phyloP scores from a whole-genome alignment of 2,329 filamentous ascomycete genomes.

The Trichophyton rubrum region DNA sequence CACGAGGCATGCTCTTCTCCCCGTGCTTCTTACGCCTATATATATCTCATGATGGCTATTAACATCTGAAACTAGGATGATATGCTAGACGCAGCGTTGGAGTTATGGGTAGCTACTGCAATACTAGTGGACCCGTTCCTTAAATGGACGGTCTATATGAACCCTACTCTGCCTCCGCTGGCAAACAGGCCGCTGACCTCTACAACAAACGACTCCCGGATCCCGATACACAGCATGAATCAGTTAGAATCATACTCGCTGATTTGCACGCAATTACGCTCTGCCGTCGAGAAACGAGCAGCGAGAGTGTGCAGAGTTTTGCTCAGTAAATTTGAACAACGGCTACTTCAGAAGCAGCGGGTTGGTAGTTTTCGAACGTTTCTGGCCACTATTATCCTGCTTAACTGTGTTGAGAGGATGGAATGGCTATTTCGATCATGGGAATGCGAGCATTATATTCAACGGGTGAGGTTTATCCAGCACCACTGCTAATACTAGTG shows the following conservation, averaged over 20 bases:
- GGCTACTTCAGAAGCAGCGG: slow-evolving; percentile 47
- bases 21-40: background rate
- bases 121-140: slow-evolving; percentile 40
- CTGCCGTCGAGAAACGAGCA: slow-evolving; percentile 44
- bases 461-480: slow-evolving; percentile 20
- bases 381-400: slow-evolving; percentile 45
- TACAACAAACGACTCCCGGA: slow-evolving; percentile 28
- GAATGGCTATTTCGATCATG: slow-evolving; percentile 46
- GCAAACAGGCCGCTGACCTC: slow-evolving; percentile 27
- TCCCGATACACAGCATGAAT: slow-evolving; percentile 28
- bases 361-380: slow-evolving; percentile 47
- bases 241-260: slow-evolving; percentile 37
- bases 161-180: slow-evolving; percentile 29
- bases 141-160: slow-evolving; percentile 39
- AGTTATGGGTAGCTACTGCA: slow-evolving; percentile 45
- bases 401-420: slow-evolving; percentile 49
- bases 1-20: slow-evolving; percentile 23
- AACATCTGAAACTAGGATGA: slow-evolving; percentile 25
- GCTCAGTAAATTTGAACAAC: slow-evolving; percentile 48
- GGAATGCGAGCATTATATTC: slow-evolving; percentile 32
- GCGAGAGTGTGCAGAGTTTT: slow-evolving; percentile 41
- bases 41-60: background rate
- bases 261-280: slow-evolving; percentile 43
- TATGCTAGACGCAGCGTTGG: slow-evolving; percentile 40
- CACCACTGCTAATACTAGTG: background rate